A percentile compares a stretch with the other conserved stretches of the same genome.
These are phyloP conservation scores for Populus tomentosa DNA, from an alignment of 441 rosid species.

Conservation along the genomic window DNA sequence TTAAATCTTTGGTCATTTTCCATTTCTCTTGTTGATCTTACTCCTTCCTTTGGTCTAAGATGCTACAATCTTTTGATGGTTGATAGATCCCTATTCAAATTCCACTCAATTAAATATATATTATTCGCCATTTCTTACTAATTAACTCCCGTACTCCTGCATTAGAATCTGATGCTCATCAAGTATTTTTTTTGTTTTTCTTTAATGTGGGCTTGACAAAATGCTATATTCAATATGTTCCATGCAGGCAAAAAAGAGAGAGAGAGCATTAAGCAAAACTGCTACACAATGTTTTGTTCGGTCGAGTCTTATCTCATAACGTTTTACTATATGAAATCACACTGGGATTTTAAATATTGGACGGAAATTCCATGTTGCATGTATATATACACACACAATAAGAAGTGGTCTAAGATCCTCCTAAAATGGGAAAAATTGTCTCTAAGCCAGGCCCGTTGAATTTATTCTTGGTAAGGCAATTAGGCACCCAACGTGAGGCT, in stretches of 20 bases:
- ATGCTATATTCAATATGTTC: not conserved
- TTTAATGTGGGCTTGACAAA: not conserved
- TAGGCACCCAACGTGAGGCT: not conserved
- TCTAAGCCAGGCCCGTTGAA: slow-evolving; percentile 9
- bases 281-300: too few relatives aligned
- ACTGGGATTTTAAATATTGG: not conserved
- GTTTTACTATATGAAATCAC: not conserved
- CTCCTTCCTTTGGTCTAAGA: not conserved
- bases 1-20: not conserved
- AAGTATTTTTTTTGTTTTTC: too few relatives aligned
- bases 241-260: too few relatives aligned
- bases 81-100: not conserved
- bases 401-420: slow-evolving; percentile 3
- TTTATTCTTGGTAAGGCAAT: slow-evolving; percentile 13
- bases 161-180: not conserved
- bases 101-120: not conserved
- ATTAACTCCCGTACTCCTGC: not conserved
- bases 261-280: not conserved
- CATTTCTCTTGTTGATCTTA: not conserved
- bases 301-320: not conserved
- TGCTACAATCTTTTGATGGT: not conserved
- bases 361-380: too few relatives aligned
- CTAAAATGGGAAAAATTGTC: not conserved
- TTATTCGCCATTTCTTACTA: too few relatives aligned
- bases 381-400: too few relatives aligned